These are phyloP conservation scores for Plicaturopsis crispa DNA, from an alignment of 768 basidiomycete genomes.

Conservation along the genomic window DNA sequence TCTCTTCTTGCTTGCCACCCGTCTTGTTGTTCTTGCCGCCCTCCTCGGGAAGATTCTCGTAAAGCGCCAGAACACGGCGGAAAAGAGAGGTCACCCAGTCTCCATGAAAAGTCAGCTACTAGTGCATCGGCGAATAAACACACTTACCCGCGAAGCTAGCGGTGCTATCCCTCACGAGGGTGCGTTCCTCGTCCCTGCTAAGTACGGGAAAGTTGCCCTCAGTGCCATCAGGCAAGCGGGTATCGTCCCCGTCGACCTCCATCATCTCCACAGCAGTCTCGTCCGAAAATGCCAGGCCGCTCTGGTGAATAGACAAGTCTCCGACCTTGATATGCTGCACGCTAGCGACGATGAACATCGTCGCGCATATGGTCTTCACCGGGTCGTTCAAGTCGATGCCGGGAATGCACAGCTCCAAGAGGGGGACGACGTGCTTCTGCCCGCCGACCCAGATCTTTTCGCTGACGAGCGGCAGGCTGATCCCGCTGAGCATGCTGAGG, in stretches of 20 bases:
- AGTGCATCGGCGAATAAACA: background rate
- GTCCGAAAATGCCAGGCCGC: slow-evolving; percentile 49
- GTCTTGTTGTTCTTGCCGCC: slow-evolving; percentile 82
- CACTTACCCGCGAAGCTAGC: slow-evolving; percentile 65
- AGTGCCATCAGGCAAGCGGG: slow-evolving; percentile 44
- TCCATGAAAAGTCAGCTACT: slow-evolving; percentile 15
- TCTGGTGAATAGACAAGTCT: slow-evolving; percentile 59
- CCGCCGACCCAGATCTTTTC: slow-evolving; percentile 80
- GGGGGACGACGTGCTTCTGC: slow-evolving; percentile 80
- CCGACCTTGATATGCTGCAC: slow-evolving; percentile 75
- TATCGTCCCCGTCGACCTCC: slow-evolving; percentile 38
- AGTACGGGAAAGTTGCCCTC: slow-evolving; percentile 36
- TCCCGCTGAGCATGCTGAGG: slow-evolving; percentile 72
- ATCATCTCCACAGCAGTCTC: slow-evolving; percentile 46
- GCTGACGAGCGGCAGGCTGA: slow-evolving; percentile 68
- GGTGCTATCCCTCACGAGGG: slow-evolving; percentile 70
- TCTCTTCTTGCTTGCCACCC: slow-evolving; percentile 79
- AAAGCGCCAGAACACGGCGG: slow-evolving; percentile 71
- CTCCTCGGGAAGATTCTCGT: slow-evolving; percentile 92
- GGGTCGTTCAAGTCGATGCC: slow-evolving; percentile 93
- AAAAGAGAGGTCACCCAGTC: slow-evolving; percentile 81
- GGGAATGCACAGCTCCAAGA: slow-evolving; percentile 84
- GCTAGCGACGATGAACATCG: slow-evolving; percentile 68
- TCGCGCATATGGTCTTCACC: slow-evolving; percentile 69
- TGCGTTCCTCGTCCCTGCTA: slow-evolving; percentile 60